phyloP scores from a whole-genome alignment of 768 basidiomycete species.

The Candolleomyces aberdarensis region DNA sequence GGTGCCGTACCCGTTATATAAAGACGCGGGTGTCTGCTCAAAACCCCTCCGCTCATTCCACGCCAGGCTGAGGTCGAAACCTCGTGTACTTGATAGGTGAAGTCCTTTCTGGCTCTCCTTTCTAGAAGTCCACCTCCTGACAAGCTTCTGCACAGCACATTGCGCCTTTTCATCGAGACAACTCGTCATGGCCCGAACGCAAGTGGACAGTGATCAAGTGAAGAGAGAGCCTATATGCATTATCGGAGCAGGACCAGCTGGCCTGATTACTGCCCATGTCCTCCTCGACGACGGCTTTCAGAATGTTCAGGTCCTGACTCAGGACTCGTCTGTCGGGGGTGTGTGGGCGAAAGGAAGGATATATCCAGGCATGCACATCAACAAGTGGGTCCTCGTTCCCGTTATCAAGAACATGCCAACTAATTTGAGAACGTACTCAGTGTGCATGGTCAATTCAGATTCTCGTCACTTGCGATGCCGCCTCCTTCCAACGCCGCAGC shows the following conservation, averaged over 20 bases:
- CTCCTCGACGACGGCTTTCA: slow-evolving; percentile 56
- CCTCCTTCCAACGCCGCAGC: slow-evolving; percentile 28
- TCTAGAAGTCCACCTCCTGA: too few species aligned
- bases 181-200: too few species aligned
- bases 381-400: slow-evolving; percentile 45
- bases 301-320: slow-evolving; percentile 51
- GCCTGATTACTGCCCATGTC: slow-evolving; percentile 56
- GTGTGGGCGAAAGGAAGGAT: slow-evolving; percentile 56
- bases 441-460: slow-evolving; percentile 61
- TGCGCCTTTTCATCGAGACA: too few species aligned
- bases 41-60: too few species aligned
- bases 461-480: slow-evolving; percentile 56
- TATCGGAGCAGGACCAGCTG: slow-evolving; percentile 59
- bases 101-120: too few species aligned
- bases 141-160: too few species aligned
- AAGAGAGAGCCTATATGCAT: slow-evolving; percentile 34
- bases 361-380: slow-evolving; percentile 54
- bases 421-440: slow-evolving; percentile 25
- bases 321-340: slow-evolving; percentile 54
- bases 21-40: too few species aligned
- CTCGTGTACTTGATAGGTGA: too few species aligned
- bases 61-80: too few species aligned
- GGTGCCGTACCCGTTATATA: too few species aligned
- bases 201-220: too few species aligned
- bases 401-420: background rate